Evolutionary conservation across 2,329 filamentous ascomycete species (phyloP).

Genomic region (Pseudocercospora crystallina): DNA sequence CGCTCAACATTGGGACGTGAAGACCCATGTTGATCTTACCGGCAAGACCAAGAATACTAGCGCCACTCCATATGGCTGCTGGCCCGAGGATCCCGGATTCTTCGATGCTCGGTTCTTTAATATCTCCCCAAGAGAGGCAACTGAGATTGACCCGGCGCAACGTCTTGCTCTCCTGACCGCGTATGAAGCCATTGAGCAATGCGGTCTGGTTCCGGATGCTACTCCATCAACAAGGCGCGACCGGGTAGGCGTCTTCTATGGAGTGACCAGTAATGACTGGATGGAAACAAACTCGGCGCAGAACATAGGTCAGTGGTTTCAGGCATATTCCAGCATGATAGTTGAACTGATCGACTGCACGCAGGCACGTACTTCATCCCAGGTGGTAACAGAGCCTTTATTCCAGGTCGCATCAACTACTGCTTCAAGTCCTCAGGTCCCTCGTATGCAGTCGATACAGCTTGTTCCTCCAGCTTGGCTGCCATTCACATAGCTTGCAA

Average conservation of each 20-base stretch:
- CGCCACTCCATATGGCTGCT: conserved; percentile 37
- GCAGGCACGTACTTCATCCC: conserved; percentile 13
- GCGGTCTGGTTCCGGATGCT: conserved; percentile 5
- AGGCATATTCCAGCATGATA: no score
- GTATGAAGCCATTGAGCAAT: conserved; percentile 21
- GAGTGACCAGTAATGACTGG: conserved; percentile 13
- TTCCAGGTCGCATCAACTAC: conserved; percentile 7
- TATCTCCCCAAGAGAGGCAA: conserved; percentile 36
- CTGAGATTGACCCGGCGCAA: conserved; percentile 13
- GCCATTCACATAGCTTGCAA: conserved; percentile 10
- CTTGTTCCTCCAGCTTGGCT: conserved; percentile 10
- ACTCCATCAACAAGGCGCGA: conserved; percentile 3
- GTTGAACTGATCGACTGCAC: no score
- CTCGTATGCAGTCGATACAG: conserved; percentile 15
- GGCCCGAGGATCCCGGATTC: conserved; percentile 37
- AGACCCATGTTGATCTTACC: conserved; percentile 17
- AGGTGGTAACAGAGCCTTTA: conserved; percentile 9
- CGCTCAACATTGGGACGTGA: conserved; percentile 13
- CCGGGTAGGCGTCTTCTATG: conserved; percentile 11
- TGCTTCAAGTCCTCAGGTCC: conserved; percentile 8
- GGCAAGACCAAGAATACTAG: conserved; percentile 24
- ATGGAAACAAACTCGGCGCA: conserved; percentile 27
- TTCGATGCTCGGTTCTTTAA: conserved; percentile 46
- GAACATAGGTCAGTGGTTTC: conserved; percentile 10
- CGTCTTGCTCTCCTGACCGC: conserved; percentile 18